Evolutionary conservation across 129 eudicot species (phyloP), one percentile per base, ranked within the genome.

Genomic region (Centrapalus pauciflorus): DNA sequence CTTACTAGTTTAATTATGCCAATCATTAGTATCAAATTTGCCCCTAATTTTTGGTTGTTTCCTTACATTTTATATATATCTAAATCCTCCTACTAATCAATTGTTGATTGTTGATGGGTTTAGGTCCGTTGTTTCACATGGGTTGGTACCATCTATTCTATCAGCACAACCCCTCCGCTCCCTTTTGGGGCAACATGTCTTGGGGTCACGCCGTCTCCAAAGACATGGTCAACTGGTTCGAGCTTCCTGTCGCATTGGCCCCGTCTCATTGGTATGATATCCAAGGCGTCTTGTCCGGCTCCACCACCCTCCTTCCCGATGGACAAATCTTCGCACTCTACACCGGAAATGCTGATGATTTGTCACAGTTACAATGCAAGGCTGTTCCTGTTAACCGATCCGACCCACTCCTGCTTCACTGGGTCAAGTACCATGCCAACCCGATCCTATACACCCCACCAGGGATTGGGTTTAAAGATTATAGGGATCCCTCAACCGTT

Each of bases 91-190:
- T n/a, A n/a, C n/a, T n/a, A n/a, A n/a, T n/a, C n/a, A n/a, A n/a
- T n/a, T n/a, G n/a, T n/a, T n/a, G n/a, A n/a, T n/a, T n/a, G n/a
- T n/a, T n/a, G n/a, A n/a, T n/a, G n/a, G n/a, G n/a, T n/a, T 67
- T 74, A 88, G 98, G 96, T 73, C 98, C 89, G 59, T 68, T 92
- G 34, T 88, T 78, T 11, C 69, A 92, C 87, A 88, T 60, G 84
- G 98, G 96, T 33, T 88, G 96, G 95, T 88, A 92, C 60, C 98
- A 91, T 70, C 64, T 87, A 0, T 91, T 91, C 79, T 91, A 90
- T 45, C 97, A 90, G 64, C 77, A 90, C 83, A 82, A 90, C 49
- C 97, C 95, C 0, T 85, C 80, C 26, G 67, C 89, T 1, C 88
- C 98, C 0, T 71, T 88, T 16, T 91, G 98, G 98, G 98, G 98